Base-by-base conservation (phyloP, 306 rosid genomes). In the Comarum palustre region DNA sequence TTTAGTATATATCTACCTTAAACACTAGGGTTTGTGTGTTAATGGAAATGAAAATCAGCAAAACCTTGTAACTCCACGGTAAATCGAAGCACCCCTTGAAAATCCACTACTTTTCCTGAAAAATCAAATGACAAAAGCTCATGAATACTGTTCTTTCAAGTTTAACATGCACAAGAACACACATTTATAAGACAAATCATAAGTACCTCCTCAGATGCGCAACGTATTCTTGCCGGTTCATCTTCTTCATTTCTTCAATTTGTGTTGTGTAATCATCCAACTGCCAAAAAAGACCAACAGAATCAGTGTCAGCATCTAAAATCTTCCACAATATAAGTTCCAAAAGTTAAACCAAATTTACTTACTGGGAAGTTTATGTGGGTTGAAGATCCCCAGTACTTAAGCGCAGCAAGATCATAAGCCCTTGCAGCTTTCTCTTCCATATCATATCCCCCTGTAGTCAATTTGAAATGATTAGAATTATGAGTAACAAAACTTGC, bases 361-460 rank as follows among this genome's bases (percentile, higher is more conserved):
- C 73, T 24, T 88, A 94, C 99, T 77, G 93, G 87, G 38, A 90
- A 95, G 82, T 95, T 95, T 20, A 95, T 90, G 66, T 95, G 99
- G 1, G 99, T 90, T 9, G 97, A 82, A 52, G 96, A 81, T 62
- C 99, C 99, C 99, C 99, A 95, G 76, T 95, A 95, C 82, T 95
- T 95, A 2, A 95, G 90, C 0, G 99, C 99, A 0, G 99, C 99
- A 50, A 90, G 96, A 88, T 95, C 99, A 82, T 95, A 95, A 31
- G 99, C 93, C 77, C 96, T 95, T 20, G 99, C 99, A 63, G 99
- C 99, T 82, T 95, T 95, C 82, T 90, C 97, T 82, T 95, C 99
- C 97, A 88, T 91, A 80, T 95, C 99, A 79, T 95, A 95, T n/a
- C 99, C 99, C 22, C 99, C 99, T 94, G 66, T 12, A 32, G 25